Base-by-base conservation (phyloP, 2,329 filamentous ascomycete genomes). In the Chrysoporthe austroafricana region DNA sequence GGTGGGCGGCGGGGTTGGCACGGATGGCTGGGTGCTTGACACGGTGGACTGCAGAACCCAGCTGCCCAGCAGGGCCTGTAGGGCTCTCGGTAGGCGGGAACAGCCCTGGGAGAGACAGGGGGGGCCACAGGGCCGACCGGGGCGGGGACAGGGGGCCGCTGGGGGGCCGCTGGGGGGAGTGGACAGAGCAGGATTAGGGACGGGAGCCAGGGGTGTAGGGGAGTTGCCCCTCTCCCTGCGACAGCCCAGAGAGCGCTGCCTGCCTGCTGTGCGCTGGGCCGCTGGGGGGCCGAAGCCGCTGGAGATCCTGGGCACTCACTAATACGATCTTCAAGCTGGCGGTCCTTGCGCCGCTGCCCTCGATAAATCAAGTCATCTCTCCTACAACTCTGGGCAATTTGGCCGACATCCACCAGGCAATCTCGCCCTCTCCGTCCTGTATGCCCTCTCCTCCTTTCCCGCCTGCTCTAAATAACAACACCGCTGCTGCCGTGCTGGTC, bases 381-480 rank as follows among this genome's bases (percentile, higher is more conserved):
- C 66, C 62, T 66, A 46, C 63, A 64, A 63, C 57, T 69, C 43
- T 52, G 32, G 21, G 62, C 66, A 70, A 68, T 70, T 70, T 70
- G 64, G n/a, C 57, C 36, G n/a, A 67, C 62, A 70, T 60, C 68
- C 68, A 70, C 68, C 52, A 59, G 57, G 52, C 50, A 70, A 70
- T 70, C 66, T 70, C 68, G 68, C 66, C 64, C 66, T 66, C 68
- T 60, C 68, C 68, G 66, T 67, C 54, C 21, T 68, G 42, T 58
- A 42, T 62, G 54, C 52, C 54, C 34, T 46, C 58, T 46, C 62
- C 60, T 68, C 48, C 54, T 59, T 50, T 56, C 26, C 26, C 26
- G 26, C 26, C 26, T 26, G 26, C 21, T 18, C n/a, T 60, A 44
- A 59, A 67, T 43, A 39, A 58, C 26, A 58, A n/a, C 63, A 57